Base-by-base conservation (phyloP, 2,329 filamentous ascomycete species). In the Colletotrichum navitas region DNA sequence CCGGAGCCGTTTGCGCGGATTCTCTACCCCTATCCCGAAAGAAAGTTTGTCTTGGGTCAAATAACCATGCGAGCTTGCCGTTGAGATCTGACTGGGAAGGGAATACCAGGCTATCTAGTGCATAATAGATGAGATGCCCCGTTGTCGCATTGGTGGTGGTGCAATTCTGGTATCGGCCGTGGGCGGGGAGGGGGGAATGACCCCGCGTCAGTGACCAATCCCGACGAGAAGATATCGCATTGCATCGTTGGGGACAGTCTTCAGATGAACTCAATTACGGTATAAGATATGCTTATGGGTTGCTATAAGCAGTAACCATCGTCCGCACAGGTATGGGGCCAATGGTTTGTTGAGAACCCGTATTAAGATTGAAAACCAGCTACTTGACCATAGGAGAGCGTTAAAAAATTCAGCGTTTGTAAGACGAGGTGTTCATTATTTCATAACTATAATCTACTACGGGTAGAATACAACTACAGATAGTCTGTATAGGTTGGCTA, bases 91-190 rank as follows among this genome's bases (percentile, higher is more conserved):
- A 18, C 51, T 36, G 24, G 24, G 32, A 8, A n/a, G 45, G 47
- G 24, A 8, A 6, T 29, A 34, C 10, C 4, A 21, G 41, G 41
- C 8, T 21, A 16, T 3, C n/a, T 39, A 5, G 41, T 36, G 8
- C 5, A 43, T 11, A 10, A n/a, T 26, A 34, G 41, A 63, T 49
- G 21, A 41, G 49, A 21, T n/a, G 59, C 32, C 26, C 21, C 8
- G 32, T 41, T n/a, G 8, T 39, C 32, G 36, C 39, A 26, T 21
- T 41, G 56, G 39, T 43, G 60, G 56, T 68, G 72, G 26, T 71
- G 68, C 63, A 45, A 66, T 72, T 72, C 68, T 72, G 72, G 64
- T 12, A 62, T 34, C 41, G 61, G 68, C 68, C 61, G 58, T 68
- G 72, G 66, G 49, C 49, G 34, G 56, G 24, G 39, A 56, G 49